A percentile compares a stretch with the other conserved stretches of the same genome.
These are phyloP conservation scores for Magnaporthiopsis rhizophila DNA, from an alignment of 2,329 filamentous ascomycete species.

Conservation along the genomic window DNA sequence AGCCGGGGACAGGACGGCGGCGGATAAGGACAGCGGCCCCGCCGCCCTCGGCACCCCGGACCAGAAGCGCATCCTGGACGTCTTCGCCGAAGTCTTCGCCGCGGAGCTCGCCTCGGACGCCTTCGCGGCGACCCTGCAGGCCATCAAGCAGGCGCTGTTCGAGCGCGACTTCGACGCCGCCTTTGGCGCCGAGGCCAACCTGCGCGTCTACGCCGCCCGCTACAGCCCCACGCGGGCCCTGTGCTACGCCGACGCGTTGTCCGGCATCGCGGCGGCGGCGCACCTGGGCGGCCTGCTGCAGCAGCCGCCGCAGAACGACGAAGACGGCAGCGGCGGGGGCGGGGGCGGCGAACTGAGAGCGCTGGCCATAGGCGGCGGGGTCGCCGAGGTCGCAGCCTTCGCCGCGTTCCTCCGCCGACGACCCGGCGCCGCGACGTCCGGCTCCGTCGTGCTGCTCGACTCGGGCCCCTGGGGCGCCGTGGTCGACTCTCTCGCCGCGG, in stretches of 20 bases:
- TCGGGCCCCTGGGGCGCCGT: conserved; percentile 69
- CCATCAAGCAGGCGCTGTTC: conserved; percentile 79
- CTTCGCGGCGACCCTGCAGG: conserved; percentile 58
- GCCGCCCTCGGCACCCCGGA: conserved; percentile 4
- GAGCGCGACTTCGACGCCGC: conserved; percentile 75
- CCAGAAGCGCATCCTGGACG: conserved; percentile 46
- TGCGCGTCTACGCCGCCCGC: conserved; percentile 77
- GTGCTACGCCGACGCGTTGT: conserved; percentile 61
- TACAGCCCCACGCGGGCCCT: conserved; percentile 87
- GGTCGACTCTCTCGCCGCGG: conserved; percentile 46
- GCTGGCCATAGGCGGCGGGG: conserved; percentile 47
- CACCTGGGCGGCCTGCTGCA: conserved; percentile 23
- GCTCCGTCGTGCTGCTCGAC: conserved; percentile 62
- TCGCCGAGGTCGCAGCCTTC: conserved; percentile 53
- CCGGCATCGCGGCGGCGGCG: conserved; percentile 21
- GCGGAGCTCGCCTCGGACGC: conserved; percentile 35
- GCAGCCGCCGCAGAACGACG: conserved; percentile 1
- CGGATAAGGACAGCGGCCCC: not conserved
- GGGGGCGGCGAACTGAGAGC: conserved; percentile 23
- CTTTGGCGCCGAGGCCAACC: conserved; percentile 62
- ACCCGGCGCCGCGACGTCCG: conserved; percentile 16
- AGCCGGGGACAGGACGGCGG: not conserved
- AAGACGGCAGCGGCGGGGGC: conserved; percentile 2
- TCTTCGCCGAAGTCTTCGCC: conserved; percentile 61
- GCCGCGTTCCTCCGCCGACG: conserved; percentile 32